A percentile compares a stretch with the other conserved stretches of the same genome.
Evolutionary conservation across 768 basidiomycete species (phyloP).

Genomic region (Tylopilus sp.): DNA sequence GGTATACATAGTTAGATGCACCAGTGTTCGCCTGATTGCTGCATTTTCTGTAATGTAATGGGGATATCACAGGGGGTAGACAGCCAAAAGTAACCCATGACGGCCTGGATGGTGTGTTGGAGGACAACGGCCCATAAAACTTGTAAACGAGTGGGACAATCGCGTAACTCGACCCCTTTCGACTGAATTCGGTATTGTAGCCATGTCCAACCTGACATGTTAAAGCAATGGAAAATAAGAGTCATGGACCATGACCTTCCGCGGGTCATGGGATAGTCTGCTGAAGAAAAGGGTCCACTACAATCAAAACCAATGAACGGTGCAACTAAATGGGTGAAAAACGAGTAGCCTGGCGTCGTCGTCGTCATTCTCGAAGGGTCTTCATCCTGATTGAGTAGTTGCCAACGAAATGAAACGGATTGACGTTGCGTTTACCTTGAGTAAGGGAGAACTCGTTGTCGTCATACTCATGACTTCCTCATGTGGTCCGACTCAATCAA

Average conservation of each 20-base stretch:
- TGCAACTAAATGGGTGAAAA: too few species aligned
- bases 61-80: slow-evolving; percentile 36
- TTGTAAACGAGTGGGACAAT: slow-evolving; percentile 64
- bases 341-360: too few species aligned
- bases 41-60: slow-evolving; percentile 40
- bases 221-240: slow-evolving; percentile 74
- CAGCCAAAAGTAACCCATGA: slow-evolving; percentile 67
- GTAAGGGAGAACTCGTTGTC: too few species aligned
- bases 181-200: slow-evolving; percentile 90
- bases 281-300: too few species aligned
- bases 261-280: too few species aligned
- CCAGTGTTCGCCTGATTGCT: slow-evolving; percentile 38
- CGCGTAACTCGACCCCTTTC: slow-evolving; percentile 67
- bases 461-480: too few species aligned
- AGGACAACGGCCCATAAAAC: slow-evolving; percentile 80
- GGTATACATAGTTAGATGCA: slow-evolving; percentile 34
- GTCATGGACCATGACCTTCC: slow-evolving; percentile 86
- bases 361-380: too few species aligned
- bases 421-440: too few species aligned
- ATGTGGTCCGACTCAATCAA: too few species aligned
- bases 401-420: too few species aligned
- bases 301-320: too few species aligned
- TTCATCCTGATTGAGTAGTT: too few species aligned
- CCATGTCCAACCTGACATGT: slow-evolving; percentile 71
- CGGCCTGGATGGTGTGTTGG: slow-evolving; percentile 87